Conservation (phyloP, 208 protist species). For the Acanthamoeba castellanii region DNA sequence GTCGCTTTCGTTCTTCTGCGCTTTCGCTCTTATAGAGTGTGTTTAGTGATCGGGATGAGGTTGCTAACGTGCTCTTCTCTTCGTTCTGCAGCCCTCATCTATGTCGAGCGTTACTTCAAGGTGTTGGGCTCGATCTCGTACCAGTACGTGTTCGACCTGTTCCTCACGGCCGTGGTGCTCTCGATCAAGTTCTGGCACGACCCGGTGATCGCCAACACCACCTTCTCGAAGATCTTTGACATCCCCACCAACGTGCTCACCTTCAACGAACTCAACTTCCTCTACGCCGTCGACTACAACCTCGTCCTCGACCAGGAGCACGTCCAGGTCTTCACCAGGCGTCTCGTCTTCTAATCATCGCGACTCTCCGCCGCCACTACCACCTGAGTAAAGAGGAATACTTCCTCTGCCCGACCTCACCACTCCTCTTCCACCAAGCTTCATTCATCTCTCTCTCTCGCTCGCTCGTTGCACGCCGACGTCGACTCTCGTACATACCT, state of each 20-base stretch:
- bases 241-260: constrained; percentile 73
- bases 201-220: constrained; percentile 72
- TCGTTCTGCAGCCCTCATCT: constrained; percentile 52
- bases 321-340: constrained; percentile 60
- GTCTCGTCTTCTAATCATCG: constrained; percentile 28
- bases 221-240: constrained; percentile 72
- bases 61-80: background rate
- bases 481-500: background rate
- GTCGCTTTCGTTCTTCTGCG: background rate
- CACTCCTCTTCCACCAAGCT: background rate
- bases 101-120: constrained; percentile 65
- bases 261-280: constrained; percentile 75
- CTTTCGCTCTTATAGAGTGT: background rate
- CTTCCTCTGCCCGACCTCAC: background rate
- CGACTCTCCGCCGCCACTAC: background rate
- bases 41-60: too few species aligned
- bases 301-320: constrained; percentile 70
- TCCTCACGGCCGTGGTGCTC: constrained; percentile 68
- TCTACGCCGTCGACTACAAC: constrained; percentile 73
- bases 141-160: constrained; percentile 73
- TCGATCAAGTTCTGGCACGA: constrained; percentile 76
- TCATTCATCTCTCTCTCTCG: background rate
- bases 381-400: background rate
- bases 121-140: constrained; percentile 52
- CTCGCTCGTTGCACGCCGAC: background rate